Percentiles rank a stretch among this genome's conserved stretches.
phyloP scores from a whole-genome alignment of 768 basidiomycete genomes.

The Serendipita sp. region DNA sequence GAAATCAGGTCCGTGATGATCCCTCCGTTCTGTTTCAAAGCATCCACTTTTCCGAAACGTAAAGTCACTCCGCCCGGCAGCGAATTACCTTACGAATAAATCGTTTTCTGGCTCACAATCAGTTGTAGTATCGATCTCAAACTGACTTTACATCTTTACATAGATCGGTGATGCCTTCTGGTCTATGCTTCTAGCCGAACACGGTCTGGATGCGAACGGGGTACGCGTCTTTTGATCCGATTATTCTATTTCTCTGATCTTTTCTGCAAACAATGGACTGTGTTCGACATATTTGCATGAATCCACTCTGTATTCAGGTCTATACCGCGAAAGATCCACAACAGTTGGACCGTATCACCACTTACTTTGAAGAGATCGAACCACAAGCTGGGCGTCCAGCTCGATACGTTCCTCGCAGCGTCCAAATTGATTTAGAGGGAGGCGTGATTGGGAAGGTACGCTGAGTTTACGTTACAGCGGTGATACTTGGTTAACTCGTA shows the following conservation, averaged over 20 bases:
- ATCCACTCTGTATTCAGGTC: constrained; percentile 24
- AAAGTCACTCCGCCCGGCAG: no score
- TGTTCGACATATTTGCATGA: neutral
- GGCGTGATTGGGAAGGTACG: constrained; percentile 57
- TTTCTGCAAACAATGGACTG: no score
- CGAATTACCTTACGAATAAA: no score
- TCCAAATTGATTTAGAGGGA: constrained; percentile 81
- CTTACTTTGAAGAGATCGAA: neutral
- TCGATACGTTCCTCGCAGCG: constrained; percentile 80
- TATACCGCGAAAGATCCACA: constrained; percentile 61
- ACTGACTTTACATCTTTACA: neutral
- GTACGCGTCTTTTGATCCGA: constrained; percentile 26
- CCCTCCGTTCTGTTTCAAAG: neutral
- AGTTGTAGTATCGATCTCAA: neutral
- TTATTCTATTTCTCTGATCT: neutral
- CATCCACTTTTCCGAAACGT: neutral
- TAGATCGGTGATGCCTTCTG: constrained; percentile 65
- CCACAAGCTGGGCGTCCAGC: constrained; percentile 24
- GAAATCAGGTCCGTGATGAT: constrained; percentile 39
- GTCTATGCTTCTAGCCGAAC: constrained; percentile 75
- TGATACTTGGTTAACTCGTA: neutral
- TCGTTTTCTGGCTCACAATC: no score
- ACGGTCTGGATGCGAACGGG: constrained; percentile 60
- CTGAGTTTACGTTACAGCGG: neutral
- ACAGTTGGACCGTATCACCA: constrained; percentile 54